Evolutionary conservation across 140 eudicot species (phyloP).

Genomic region (Ambrosia hybrid): DNA sequence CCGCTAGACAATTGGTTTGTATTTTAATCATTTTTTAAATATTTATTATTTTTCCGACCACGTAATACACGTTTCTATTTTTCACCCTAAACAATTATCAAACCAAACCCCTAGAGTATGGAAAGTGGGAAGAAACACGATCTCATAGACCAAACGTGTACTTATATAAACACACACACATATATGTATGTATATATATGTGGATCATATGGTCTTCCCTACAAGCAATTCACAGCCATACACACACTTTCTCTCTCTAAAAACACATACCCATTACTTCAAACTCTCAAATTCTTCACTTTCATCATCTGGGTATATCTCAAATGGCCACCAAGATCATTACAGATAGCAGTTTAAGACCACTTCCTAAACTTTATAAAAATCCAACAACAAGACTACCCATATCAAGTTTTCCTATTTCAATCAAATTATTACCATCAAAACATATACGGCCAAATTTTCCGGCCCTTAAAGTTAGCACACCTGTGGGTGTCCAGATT

Average conservation of each 20-base stretch:
- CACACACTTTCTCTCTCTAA: neutral
- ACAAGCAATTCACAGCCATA: slow-evolving; percentile 2
- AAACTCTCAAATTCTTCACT: neutral
- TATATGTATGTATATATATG: slow-evolving; percentile 8
- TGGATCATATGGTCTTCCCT: neutral
- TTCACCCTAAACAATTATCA: neutral
- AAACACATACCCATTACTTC: too few relatives aligned
- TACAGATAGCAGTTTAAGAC: slow-evolving; percentile 74
- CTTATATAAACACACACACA: neutral
- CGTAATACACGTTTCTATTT: neutral
- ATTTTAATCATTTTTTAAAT: too few relatives aligned
- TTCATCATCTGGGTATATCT: too few relatives aligned
- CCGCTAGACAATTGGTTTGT: too few relatives aligned
- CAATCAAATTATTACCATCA: slow-evolving; percentile 7
- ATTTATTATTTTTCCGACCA: neutral
- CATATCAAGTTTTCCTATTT: slow-evolving; percentile 20
- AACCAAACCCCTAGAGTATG: neutral
- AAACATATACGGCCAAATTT: slow-evolving; percentile 6
- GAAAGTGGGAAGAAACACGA: slow-evolving; percentile 28
- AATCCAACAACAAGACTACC: slow-evolving; percentile 34
- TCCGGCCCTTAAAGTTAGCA: slow-evolving; percentile 56
- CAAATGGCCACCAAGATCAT: slow-evolving; percentile 69
- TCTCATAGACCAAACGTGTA: neutral
- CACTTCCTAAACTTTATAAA: slow-evolving; percentile 56
- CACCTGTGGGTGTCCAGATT: slow-evolving; percentile 44